These are phyloP conservation scores for Smittium culicis DNA, from an alignment of 371 early-diverging fungal species.

Conservation along the genomic window DNA sequence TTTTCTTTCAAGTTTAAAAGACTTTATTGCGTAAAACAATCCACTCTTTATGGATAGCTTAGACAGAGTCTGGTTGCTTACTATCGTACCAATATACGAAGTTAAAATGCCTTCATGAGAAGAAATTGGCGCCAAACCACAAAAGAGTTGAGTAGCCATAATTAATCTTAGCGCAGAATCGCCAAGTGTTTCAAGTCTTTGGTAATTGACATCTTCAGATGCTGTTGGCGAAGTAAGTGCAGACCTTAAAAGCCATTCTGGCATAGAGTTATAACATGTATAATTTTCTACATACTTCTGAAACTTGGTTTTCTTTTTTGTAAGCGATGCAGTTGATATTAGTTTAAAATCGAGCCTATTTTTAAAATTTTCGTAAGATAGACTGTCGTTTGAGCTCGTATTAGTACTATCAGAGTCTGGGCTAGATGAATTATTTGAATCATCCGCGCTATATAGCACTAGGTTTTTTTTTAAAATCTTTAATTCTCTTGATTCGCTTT, in stretches of 20 bases:
- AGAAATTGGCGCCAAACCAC: constrained; percentile 42
- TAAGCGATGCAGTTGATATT: background rate
- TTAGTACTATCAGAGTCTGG: no score
- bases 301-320: background rate
- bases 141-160: constrained; percentile 60
- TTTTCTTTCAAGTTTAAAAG: background rate
- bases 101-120: constrained; percentile 73
- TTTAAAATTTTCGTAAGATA: no score
- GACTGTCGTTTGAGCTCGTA: no score
- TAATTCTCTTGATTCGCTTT: no score
- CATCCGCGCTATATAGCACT: no score
- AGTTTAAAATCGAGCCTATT: background rate
- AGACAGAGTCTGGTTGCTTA: constrained; percentile 61
- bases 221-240: constrained; percentile 66
- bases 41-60: constrained; percentile 29
- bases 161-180: constrained; percentile 87
- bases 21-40: background rate
- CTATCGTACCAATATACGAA: constrained; percentile 46
- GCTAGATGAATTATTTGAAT: no score
- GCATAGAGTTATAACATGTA: background rate
- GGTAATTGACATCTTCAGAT: constrained; percentile 60
- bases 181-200: constrained; percentile 88
- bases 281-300: background rate
- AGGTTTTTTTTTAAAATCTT: no score
- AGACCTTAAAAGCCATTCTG: constrained; percentile 34